Percentiles rank a stretch among this genome's conserved stretches.
Conservation (phyloP, 1,284 basidiomycete species). For the Ganoderma sinense region DNA sequence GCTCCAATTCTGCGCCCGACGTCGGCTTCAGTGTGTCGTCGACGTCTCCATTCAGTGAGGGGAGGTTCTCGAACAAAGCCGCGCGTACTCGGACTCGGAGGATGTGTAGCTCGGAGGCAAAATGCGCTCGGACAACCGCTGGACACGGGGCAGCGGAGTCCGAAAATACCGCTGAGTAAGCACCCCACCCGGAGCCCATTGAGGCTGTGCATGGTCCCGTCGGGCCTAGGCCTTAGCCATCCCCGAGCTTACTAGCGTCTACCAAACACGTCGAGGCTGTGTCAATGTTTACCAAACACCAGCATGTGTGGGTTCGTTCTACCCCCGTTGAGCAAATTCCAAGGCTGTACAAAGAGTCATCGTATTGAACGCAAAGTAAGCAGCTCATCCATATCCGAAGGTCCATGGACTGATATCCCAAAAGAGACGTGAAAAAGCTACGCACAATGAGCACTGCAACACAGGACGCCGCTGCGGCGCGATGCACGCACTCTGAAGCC, state of each 20-base stretch:
- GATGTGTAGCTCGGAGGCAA: not conserved
- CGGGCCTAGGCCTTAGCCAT: not conserved
- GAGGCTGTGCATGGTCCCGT: not conserved
- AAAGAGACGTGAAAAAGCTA: not conserved
- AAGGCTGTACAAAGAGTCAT: not conserved
- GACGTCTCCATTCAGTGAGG: not conserved
- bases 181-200: not conserved
- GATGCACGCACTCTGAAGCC: not conserved
- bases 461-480: not conserved
- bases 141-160: not conserved
- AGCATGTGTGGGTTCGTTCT: not conserved
- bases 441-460: not conserved
- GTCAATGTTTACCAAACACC: conserved; percentile 5
- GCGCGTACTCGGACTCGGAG: not conserved
- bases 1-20: not conserved
- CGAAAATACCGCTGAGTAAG: not conserved
- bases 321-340: not conserved
- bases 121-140: not conserved
- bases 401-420: not conserved
- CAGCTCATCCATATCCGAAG: not conserved
- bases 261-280: not conserved
- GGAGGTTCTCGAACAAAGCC: not conserved
- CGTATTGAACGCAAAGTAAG: not conserved
- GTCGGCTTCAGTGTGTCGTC: not conserved
- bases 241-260: not conserved